A percentile compares a stretch with the other conserved stretches of the same genome.
These are phyloP conservation scores for Boletus sp. DNA, from an alignment of 1,284 basidiomycete genomes.

Conservation along the genomic window DNA sequence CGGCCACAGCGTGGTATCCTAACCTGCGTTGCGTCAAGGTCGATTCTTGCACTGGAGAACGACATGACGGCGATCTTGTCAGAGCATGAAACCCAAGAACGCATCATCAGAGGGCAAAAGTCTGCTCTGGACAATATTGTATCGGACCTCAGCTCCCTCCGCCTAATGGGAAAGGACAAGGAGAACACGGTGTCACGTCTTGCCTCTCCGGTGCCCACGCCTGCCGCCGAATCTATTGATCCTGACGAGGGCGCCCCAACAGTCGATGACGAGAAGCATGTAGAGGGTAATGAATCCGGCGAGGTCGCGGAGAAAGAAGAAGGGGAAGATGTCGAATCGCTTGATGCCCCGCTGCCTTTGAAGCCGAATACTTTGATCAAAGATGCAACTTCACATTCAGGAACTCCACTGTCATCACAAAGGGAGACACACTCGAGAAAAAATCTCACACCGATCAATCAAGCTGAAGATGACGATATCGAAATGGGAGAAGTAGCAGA, in stretches of 20 bases:
- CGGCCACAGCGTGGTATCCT: not conserved
- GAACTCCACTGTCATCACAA: constrained; percentile 31
- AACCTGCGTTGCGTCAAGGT: constrained; percentile 38
- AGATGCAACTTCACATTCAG: constrained; percentile 34
- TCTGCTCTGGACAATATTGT: constrained; percentile 62
- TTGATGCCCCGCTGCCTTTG: constrained; percentile 34
- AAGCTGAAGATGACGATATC: constrained; percentile 54
- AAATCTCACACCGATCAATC: constrained; percentile 23
- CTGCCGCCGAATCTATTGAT: constrained; percentile 42
- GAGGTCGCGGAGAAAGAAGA: constrained; percentile 37
- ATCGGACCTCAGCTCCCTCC: constrained; percentile 53
- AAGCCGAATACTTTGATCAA: constrained; percentile 35
- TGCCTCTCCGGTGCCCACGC: constrained; percentile 44
- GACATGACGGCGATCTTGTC: constrained; percentile 70
- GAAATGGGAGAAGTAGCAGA: constrained; percentile 86
- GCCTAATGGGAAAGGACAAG: constrained; percentile 62
- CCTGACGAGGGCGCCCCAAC: constrained; percentile 24
- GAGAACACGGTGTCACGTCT: constrained; percentile 41
- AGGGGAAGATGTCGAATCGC: constrained; percentile 35
- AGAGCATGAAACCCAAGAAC: constrained; percentile 70
- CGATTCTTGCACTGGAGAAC: constrained; percentile 65
- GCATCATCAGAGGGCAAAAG: constrained; percentile 64
- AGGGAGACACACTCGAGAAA: constrained; percentile 21
- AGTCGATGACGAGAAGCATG: constrained; percentile 40
- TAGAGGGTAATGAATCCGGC: constrained; percentile 34